Base-by-base conservation (phyloP, 1,284 basidiomycete genomes). In the Fistulinella cinereoalba region DNA sequence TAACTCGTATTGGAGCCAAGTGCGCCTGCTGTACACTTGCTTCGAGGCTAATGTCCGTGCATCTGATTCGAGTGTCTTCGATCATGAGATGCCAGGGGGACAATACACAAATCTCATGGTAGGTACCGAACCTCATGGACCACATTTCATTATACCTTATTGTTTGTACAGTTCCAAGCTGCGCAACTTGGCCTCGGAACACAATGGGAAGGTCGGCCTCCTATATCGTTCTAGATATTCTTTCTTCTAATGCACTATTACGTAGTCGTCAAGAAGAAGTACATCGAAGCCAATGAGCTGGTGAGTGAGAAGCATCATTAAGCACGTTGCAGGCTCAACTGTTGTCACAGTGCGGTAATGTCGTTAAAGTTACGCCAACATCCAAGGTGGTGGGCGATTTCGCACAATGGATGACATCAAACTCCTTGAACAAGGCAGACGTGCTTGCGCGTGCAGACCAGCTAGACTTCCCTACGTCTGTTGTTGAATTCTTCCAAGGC, bases 341-440 rank as follows among this genome's bases (percentile, higher is more conserved):
- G 24, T 23, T 52, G 49, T 24, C 49, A 33, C 47, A 94, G 81
- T 98, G 97, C 68, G 97, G 97, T 43, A 95, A 98, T 65, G 89
- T 99, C 66, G 88, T 99, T 77, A 99, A 99, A 75, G 96, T 99
- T 59, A 99, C 97, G 21, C 97, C 97, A 31, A 97, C 97, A 18
- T 99, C 97, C 50, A 98, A 99, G 77, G 93, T 97, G 43, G 96
- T 99, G 46, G 97, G 97, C 39, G 97, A 99, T 76, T 96, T 99
- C 70, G 97, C 97, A 23, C 92, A 96, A 70, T 97, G 93, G 86
- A 95, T 99, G 93, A 95, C 94, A 31, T 92, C 92, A 55, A 98
- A 99, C 76, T 84, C 85, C 57, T 77, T 98, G 47, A 80, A 83
- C 45, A 91, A 92, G 69, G 73, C 89, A 62, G 89, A 97, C 54